Evolutionary conservation across 805 yeast genomes (phyloP).

Genomic region (Metschnikowia arizonensis): DNA sequence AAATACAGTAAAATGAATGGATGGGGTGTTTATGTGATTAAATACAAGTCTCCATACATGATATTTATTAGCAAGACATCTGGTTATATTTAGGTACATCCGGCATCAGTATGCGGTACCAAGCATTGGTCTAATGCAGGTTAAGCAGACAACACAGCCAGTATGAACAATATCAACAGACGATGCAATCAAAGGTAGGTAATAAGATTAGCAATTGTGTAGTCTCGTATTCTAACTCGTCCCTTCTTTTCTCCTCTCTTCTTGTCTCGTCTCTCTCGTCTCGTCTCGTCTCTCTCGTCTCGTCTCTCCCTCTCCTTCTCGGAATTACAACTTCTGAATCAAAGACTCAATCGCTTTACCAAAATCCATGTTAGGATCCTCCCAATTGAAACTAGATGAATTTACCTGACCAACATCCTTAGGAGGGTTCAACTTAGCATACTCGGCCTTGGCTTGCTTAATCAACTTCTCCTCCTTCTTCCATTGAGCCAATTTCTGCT

Average conservation of each 20-base stretch:
- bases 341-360: slow-evolving; percentile 65
- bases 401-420: slow-evolving; percentile 33
- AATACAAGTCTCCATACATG: no score
- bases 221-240: no score
- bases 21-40: no score
- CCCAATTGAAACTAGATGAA: slow-evolving; percentile 57
- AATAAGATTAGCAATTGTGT: no score
- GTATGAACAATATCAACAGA: no score
- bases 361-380: slow-evolving; percentile 87
- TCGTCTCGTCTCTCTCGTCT: background rate
- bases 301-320: background rate
- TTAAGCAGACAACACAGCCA: no score
- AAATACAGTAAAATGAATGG: no score
- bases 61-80: no score
- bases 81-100: no score
- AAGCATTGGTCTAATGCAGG: no score
- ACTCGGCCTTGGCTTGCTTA: slow-evolving; percentile 85
- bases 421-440: slow-evolving; percentile 49
- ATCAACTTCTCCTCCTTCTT: slow-evolving; percentile 69
- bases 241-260: background rate
- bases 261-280: background rate
- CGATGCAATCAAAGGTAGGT: no score
- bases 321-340: slow-evolving; percentile 47
- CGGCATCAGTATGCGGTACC: no score
- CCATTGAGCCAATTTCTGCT: slow-evolving; percentile 55